Percentiles rank a stretch among this genome's conserved stretches.
These are phyloP conservation scores for Luffa aegyptiaca DNA, from an alignment of 306 rosid species.

Conservation along the genomic window DNA sequence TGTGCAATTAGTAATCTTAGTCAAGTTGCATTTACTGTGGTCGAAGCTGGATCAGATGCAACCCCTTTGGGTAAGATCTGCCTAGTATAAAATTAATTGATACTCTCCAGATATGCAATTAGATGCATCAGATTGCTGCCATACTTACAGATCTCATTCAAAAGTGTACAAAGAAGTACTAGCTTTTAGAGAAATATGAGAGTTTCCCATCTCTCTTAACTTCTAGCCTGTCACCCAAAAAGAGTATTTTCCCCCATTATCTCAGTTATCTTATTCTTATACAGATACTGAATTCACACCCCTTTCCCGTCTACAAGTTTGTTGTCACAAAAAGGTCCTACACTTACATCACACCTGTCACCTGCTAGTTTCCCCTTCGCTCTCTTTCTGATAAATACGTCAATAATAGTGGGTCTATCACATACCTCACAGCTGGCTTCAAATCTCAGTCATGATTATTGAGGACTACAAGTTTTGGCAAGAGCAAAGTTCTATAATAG, in stretches of 20 bases:
- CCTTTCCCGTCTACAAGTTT: background rate
- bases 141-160: background rate
- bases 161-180: background rate
- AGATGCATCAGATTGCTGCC: background rate
- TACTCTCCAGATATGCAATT: background rate
- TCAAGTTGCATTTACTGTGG: background rate
- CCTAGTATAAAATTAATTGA: background rate
- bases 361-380: background rate
- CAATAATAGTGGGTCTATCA: background rate
- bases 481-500: background rate
- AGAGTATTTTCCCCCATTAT: background rate
- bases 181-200: background rate
- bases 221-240: background rate
- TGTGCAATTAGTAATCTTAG: background rate
- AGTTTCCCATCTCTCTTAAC: background rate
- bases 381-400: background rate
- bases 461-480: background rate
- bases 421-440: background rate
- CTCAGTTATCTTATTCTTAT: background rate
- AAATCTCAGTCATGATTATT: background rate
- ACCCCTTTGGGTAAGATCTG: background rate
- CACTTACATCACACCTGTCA: background rate
- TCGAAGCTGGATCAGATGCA: background rate
- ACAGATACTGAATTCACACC: background rate
- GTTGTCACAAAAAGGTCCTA: background rate